Percentiles rank a stretch among this genome's conserved stretches.
Evolutionary conservation across 2,329 filamentous ascomycete species (phyloP).

Genomic region (Pseudocercospora fuligena): DNA sequence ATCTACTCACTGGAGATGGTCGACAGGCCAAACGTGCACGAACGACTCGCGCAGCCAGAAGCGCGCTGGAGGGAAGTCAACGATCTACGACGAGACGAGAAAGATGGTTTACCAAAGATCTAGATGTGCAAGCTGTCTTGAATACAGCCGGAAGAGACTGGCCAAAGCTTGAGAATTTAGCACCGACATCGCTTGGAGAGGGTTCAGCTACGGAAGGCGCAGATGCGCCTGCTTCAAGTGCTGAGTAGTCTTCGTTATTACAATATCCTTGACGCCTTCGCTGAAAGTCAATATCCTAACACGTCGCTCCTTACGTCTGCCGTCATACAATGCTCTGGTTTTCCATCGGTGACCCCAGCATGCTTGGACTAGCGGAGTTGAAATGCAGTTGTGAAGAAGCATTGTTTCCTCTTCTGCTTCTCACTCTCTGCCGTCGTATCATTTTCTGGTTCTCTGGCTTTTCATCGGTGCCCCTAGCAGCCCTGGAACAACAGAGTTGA

Average conservation of each 20-base stretch:
- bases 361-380: no score
- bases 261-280: no score
- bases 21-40: conserved; percentile 62
- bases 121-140: conserved; percentile 67
- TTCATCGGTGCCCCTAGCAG: no score
- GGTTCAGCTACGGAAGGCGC: conserved; percentile 6
- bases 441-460: no score
- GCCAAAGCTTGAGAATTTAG: conserved; percentile 32
- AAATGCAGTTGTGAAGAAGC: no score
- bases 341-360: no score
- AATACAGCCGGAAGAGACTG: conserved; percentile 58
- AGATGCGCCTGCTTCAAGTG: conserved; percentile 20
- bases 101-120: conserved; percentile 68
- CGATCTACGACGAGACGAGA: conserved; percentile 71
- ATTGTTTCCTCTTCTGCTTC: no score
- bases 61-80: conserved; percentile 71
- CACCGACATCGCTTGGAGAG: conserved; percentile 6
- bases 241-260: conserved; percentile 11
- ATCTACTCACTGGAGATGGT: conserved; percentile 64
- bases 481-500: no score
- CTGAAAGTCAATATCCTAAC: no score
- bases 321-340: no score
- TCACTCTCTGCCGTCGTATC: no score
- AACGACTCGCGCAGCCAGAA: conserved; percentile 74
- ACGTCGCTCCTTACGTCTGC: no score